A percentile compares a stretch with the other conserved stretches of the same genome.
Evolutionary conservation across 73 alveolate genomes (phyloP).

Genomic region (Symbiodinium natans): DNA sequence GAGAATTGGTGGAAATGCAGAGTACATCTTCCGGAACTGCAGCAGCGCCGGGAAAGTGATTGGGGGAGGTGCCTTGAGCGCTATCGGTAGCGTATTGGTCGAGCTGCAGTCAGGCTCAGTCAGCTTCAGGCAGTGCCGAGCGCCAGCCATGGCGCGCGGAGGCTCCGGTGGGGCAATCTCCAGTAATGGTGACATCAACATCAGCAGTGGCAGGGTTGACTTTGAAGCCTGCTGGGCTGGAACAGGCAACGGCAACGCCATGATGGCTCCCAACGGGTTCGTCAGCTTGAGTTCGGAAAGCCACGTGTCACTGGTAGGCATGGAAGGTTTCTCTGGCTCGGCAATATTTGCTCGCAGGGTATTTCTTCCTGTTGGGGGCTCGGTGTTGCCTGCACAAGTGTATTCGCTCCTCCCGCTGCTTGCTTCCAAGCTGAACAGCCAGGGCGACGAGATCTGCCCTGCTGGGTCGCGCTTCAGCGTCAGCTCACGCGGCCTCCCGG

Average conservation of each 20-base stretch:
- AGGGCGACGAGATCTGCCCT: background rate
- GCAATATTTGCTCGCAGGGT: background rate
- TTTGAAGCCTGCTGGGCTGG: background rate
- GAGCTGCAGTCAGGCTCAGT: background rate
- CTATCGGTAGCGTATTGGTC: background rate
- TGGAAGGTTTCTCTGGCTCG: background rate
- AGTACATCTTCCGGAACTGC: background rate
- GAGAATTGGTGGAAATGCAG: background rate
- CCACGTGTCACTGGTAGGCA: background rate
- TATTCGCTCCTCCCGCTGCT: background rate
- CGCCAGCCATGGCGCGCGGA: background rate
- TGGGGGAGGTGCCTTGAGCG: background rate
- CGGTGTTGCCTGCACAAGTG: background rate
- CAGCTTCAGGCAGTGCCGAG: background rate
- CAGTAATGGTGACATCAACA: background rate
- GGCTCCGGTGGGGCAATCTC: background rate
- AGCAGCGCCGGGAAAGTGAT: background rate
- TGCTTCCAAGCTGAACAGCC: background rate
- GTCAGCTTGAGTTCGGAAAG: background rate
- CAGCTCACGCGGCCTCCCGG: background rate
- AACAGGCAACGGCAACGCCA: background rate
- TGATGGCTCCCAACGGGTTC: background rate
- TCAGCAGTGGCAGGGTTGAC: background rate
- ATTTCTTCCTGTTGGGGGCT: background rate
- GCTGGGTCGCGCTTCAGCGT: background rate